A percentile compares a stretch with the other conserved stretches of the same genome.
Conservation (phyloP, 2,329 filamentous ascomycete species). For the Graphilbum fragrans region DNA sequence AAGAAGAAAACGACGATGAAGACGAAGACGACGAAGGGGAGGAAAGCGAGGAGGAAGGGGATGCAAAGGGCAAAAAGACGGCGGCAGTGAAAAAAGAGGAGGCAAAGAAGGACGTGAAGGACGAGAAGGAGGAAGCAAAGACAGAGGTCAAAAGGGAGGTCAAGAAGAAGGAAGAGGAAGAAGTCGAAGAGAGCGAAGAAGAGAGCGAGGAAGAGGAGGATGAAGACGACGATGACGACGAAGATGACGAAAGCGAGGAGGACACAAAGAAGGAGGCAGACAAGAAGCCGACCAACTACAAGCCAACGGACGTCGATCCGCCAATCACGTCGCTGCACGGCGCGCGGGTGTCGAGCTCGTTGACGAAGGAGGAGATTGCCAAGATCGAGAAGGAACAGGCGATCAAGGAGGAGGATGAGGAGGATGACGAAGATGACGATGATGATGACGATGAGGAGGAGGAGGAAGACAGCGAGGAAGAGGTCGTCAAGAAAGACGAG, state of each 20-base stretch:
- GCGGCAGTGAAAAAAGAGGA: not conserved
- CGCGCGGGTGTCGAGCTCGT: slow-evolving; percentile 18
- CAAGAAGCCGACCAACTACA: slow-evolving; percentile 23
- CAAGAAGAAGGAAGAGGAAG: slow-evolving; percentile 3
- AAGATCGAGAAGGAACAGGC: slow-evolving; percentile 25
- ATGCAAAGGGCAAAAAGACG: not conserved
- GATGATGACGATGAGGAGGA: slow-evolving; percentile 17
- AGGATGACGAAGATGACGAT: slow-evolving; percentile 21
- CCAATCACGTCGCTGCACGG: slow-evolving; percentile 21
- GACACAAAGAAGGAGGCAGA: slow-evolving; percentile 8
- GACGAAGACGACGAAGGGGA: not conserved
- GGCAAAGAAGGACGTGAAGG: not conserved
- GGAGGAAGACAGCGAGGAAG: slow-evolving; percentile 12
- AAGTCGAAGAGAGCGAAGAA: slow-evolving; percentile 4
- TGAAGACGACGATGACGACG: slow-evolving; percentile 7
- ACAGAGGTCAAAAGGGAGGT: not conserved
- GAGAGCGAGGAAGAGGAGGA: not conserved
- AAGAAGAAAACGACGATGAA: not conserved
- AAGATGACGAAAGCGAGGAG: slow-evolving; percentile 3
- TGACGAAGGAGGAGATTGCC: slow-evolving; percentile 24
- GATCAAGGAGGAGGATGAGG: slow-evolving; percentile 26
- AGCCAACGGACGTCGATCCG: slow-evolving; percentile 19
- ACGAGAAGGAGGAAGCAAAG: not conserved
- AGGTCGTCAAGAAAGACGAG: slow-evolving; percentile 13
- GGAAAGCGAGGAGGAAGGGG: not conserved